A percentile compares a stretch with the other conserved stretches of the same genome.
Evolutionary conservation across 495 filamentous ascomycete genomes (phyloP).

Genomic region (Aspergillus carlsbadensis): DNA sequence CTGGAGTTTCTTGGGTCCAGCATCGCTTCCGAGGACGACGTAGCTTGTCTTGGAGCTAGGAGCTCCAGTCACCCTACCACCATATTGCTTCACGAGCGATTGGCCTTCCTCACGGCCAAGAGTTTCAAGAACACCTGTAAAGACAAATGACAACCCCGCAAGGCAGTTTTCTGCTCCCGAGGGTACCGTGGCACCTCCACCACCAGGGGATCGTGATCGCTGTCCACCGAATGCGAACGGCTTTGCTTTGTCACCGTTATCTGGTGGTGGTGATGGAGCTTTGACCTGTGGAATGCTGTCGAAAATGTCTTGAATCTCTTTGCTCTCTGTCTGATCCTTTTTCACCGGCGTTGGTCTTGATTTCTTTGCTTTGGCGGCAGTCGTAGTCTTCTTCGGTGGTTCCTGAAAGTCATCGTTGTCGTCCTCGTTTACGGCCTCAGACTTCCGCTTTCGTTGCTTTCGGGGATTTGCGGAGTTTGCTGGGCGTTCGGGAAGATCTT

Average conservation of each 20-base stretch:
- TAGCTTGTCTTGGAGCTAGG: conserved; percentile 92
- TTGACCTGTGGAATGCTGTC: conserved; percentile 80
- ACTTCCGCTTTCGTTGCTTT: conserved; percentile 56
- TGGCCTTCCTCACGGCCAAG: conserved; percentile 85
- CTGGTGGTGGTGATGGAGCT: conserved; percentile 76
- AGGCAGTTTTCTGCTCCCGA: conserved; percentile 86
- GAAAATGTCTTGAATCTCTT: conserved; percentile 75
- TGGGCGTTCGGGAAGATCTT: conserved; percentile 39
- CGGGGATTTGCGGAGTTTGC: conserved; percentile 30
- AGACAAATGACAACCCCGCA: conserved; percentile 93
- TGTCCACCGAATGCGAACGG: conserved; percentile 71
- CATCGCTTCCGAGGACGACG: conserved; percentile 87
- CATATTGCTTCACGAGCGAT: conserved; percentile 84
- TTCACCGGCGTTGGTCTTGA: conserved; percentile 60
- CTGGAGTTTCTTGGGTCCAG: conserved; percentile 89
- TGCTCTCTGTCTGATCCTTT: conserved; percentile 60
- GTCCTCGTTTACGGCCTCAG: conserved; percentile 49
- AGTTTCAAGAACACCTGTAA: conserved; percentile 80
- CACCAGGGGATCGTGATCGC: conserved; percentile 56
- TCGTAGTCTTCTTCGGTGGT: conserved; percentile 34
- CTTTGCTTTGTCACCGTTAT: conserved; percentile 47
- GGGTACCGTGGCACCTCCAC: conserved; percentile 70
- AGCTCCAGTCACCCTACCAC: conserved; percentile 81
- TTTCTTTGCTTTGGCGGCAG: conserved; percentile 53
- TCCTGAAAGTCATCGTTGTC: conserved; percentile 32